phyloP scores from a whole-genome alignment of 169 alveolate species.

The Cryptosporidium canis region DNA sequence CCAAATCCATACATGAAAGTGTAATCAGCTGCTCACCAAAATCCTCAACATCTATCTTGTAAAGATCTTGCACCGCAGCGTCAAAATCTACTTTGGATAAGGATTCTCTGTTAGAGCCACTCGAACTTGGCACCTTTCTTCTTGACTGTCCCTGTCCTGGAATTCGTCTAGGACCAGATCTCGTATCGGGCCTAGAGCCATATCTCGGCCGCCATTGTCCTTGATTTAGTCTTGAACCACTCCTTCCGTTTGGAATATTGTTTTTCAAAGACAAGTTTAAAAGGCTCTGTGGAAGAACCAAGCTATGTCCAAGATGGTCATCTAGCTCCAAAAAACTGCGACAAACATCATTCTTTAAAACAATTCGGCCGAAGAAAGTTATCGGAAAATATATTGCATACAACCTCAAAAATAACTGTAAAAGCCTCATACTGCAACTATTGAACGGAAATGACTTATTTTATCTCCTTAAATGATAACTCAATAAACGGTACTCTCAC shows the following conservation, averaged over 20 bases:
- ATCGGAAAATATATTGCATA: no score
- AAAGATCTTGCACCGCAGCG: not conserved
- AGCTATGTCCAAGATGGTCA: not conserved
- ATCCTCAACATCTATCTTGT: not conserved
- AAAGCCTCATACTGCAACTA: no score
- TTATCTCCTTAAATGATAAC: no score
- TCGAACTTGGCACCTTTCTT: not conserved
- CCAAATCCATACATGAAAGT: not conserved
- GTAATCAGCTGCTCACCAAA: no score
- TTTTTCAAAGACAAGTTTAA: not conserved
- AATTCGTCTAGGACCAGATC: no score
- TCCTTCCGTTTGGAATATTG: not conserved
- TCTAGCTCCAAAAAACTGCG: not conserved
- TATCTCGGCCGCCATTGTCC: not conserved
- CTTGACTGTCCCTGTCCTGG: no score
- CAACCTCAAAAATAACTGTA: no score
- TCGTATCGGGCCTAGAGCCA: not conserved
- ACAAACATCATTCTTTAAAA: no score
- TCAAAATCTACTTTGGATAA: not conserved
- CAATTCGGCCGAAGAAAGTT: no score
- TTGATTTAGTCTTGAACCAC: no score
- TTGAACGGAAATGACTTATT: no score
- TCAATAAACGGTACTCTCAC: no score
- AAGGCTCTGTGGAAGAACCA: not conserved
- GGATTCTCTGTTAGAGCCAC: not conserved